phyloP scores from a whole-genome alignment of 2,329 filamentous ascomycete species.

The Trichophaea hybrida region DNA sequence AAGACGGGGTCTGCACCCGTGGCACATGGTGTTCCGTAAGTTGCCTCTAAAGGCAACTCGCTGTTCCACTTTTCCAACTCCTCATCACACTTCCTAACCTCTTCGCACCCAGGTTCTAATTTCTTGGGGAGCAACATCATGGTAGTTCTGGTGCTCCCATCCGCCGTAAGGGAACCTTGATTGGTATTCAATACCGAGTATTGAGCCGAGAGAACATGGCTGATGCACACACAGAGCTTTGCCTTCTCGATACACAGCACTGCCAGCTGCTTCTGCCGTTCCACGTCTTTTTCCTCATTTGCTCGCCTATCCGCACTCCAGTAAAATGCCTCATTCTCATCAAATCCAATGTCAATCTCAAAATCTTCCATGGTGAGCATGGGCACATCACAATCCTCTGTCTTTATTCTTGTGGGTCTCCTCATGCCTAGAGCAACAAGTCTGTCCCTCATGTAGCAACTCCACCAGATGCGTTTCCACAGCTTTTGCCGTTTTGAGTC shows the following conservation, averaged over 20 bases:
- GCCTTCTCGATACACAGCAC: conserved; percentile 85
- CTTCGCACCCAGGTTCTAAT: conserved; percentile 62
- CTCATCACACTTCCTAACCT: conserved; percentile 63
- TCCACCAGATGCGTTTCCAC: conserved; percentile 98
- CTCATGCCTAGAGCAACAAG: conserved; percentile 89
- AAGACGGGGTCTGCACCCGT: conserved; percentile 34
- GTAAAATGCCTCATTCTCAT: conserved; percentile 13
- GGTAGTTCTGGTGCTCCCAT: conserved; percentile 51
- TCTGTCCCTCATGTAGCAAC: conserved; percentile 86
- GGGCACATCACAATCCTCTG: conserved; percentile 83
- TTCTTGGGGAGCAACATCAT: conserved; percentile 92
- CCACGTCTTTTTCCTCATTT: conserved; percentile 16
- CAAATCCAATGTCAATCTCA: conserved; percentile 41
- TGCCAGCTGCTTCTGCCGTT: conserved; percentile 62
- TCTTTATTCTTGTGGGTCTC: conserved; percentile 78
- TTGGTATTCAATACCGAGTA: conserved; percentile 83
- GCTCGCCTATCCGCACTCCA: conserved; percentile 22
- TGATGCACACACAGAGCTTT: conserved; percentile 77
- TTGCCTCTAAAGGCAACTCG: conserved; percentile 44
- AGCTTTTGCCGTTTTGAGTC: conserved; percentile 58
- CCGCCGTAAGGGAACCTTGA: conserved; percentile 55
- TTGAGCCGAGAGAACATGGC: conserved; percentile 75
- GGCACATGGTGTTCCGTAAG: conserved; percentile 21
- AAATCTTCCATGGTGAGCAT: conserved; percentile 80
- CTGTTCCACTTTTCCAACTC: conserved; percentile 66